Percentiles rank a stretch among this genome's conserved stretches.
Conservation (phyloP, 2,329 filamentous ascomycete genomes). For the Exophiala phaeomuriformis region DNA sequence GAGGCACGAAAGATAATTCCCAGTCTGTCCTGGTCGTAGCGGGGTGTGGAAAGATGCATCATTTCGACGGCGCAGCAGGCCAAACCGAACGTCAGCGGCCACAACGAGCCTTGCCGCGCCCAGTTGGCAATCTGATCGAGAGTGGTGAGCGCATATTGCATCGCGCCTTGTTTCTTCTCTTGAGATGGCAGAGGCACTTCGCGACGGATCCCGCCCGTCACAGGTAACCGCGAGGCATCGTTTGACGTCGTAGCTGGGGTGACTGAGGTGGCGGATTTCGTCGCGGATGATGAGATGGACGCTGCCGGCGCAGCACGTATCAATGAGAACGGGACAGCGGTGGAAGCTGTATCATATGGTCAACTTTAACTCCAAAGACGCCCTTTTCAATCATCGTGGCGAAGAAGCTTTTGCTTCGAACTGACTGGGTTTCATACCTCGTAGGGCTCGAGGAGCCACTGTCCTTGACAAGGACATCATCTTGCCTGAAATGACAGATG, state of each 20-base stretch:
- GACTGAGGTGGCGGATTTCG: constrained; percentile 38
- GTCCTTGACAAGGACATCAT: constrained; percentile 49
- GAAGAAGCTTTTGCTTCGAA: constrained; percentile 15
- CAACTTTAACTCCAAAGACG: not conserved
- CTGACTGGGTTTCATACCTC: constrained; percentile 37
- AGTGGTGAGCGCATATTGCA: constrained; percentile 44
- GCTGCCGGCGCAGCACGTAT: constrained; percentile 34
- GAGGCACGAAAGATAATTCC: constrained; percentile 88
- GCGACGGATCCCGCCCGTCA: constrained; percentile 38
- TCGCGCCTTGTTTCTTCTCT: constrained; percentile 45
- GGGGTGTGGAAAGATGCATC: constrained; percentile 83
- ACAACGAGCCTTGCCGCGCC: constrained; percentile 75
- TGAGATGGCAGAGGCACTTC: constrained; percentile 45
- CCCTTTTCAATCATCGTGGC: constrained; percentile 13
- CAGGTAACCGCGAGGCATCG: constrained; percentile 25
- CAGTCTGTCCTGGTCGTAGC: constrained; percentile 81
- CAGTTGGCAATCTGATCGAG: constrained; percentile 71
- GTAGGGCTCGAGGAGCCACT: constrained; percentile 48
- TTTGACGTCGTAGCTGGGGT: constrained; percentile 35
- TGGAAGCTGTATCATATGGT: constrained; percentile 25
- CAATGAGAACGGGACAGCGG: constrained; percentile 28
- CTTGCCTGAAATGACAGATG: constrained; percentile 22
- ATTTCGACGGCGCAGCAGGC: constrained; percentile 87
- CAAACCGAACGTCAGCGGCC: constrained; percentile 83
- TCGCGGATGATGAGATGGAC: constrained; percentile 36